Percentiles rank a stretch among this genome's conserved stretches.
Conservation (phyloP, 2,329 filamentous ascomycete genomes). For the Lachnellula occidentalis region DNA sequence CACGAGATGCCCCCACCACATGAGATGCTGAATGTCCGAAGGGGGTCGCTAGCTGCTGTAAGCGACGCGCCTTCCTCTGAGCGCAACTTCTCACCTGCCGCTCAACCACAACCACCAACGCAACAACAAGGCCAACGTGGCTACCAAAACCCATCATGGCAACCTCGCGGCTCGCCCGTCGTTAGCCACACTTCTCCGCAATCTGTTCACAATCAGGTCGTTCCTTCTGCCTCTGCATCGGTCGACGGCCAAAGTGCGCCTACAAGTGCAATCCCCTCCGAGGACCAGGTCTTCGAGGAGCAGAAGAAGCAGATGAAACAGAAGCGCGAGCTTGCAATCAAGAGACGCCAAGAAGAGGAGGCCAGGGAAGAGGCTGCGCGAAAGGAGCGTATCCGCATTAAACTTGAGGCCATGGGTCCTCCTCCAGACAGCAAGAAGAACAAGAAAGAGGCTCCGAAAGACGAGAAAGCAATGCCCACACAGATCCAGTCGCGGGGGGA, state of each 20-base stretch:
- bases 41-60: constrained; percentile 45
- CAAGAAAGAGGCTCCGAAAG: constrained; percentile 47
- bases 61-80: constrained; percentile 48
- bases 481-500: constrained; percentile 26
- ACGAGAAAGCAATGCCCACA: constrained; percentile 37
- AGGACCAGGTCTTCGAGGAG: constrained; percentile 51
- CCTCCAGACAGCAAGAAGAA: constrained; percentile 54
- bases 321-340: constrained; percentile 62
- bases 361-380: constrained; percentile 67
- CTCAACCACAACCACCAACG: constrained; percentile 22
- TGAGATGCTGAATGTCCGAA: constrained; percentile 38
- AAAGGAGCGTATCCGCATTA: constrained; percentile 65
- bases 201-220: constrained; percentile 25
- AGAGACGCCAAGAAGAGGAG: constrained; percentile 62
- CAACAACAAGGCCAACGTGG: constrained; percentile 20
- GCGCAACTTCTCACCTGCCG: constrained; percentile 33
- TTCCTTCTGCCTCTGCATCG: constrained; percentile 32
- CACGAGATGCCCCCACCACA: constrained; percentile 30
- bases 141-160: constrained; percentile 34
- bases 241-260: constrained; percentile 28
- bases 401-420: constrained; percentile 64
- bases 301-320: constrained; percentile 71
- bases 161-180: constrained; percentile 34
- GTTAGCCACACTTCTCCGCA: constrained; percentile 32
- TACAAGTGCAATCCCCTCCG: constrained; percentile 32